Evolutionary conservation across 495 filamentous ascomycete genomes (phyloP).

Genomic region (Saxophila tyrrhenica): DNA sequence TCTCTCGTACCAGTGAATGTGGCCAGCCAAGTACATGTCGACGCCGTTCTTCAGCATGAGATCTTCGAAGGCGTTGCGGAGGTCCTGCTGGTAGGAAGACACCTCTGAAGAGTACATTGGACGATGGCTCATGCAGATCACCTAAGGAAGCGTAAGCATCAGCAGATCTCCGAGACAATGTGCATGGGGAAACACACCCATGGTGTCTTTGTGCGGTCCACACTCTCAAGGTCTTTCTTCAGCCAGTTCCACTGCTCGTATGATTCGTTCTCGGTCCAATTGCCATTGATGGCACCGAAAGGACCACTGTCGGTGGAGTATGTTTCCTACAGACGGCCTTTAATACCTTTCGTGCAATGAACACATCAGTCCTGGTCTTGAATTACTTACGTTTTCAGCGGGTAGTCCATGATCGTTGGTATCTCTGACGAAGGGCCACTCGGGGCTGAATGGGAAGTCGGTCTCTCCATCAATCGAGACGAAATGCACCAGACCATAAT

Average conservation of each 20-base stretch:
- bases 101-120: slow-evolving; percentile 45
- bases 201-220: slow-evolving; percentile 34
- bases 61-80: slow-evolving; percentile 34
- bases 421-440: slow-evolving; percentile 9
- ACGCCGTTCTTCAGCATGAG: slow-evolving; percentile 43
- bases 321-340: slow-evolving; percentile 35
- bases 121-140: slow-evolving; percentile 47
- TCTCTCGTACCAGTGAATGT: slow-evolving; percentile 50
- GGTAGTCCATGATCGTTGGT: slow-evolving; percentile 20
- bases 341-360: too few relatives aligned
- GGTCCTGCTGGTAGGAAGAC: slow-evolving; percentile 15
- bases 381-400: slow-evolving; percentile 27
- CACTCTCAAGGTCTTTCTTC: slow-evolving; percentile 13
- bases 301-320: slow-evolving; percentile 40
- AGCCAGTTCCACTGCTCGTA: slow-evolving; percentile 24
- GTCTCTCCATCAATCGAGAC: slow-evolving; percentile 17
- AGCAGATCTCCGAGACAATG: too few relatives aligned
- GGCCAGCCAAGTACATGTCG: slow-evolving; percentile 49
- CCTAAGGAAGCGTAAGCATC: too few relatives aligned
- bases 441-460: slow-evolving; percentile 13
- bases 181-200: too few relatives aligned
- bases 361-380: too few relatives aligned
- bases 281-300: slow-evolving; percentile 35
- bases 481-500: slow-evolving; percentile 21
- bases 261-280: slow-evolving; percentile 26